phyloP scores from a whole-genome alignment of 106 monocot species.

The Xerophyta viscosa region DNA sequence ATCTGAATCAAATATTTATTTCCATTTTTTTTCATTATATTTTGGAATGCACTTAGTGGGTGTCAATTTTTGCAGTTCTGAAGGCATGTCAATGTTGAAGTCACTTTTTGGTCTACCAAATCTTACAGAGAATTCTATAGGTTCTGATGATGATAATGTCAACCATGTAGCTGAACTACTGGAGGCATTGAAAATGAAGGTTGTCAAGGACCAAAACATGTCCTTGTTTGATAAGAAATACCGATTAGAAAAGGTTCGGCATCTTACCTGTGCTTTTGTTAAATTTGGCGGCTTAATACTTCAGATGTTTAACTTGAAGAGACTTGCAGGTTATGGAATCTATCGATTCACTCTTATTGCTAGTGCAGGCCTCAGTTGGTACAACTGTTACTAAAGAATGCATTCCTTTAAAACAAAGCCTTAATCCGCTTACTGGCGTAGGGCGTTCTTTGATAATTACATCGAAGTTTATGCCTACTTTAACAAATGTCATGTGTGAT shows the following conservation, averaged over 20 bases:
- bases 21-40: too few species aligned
- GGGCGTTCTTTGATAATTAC: constrained; percentile 14
- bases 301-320: background rate
- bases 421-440: constrained; percentile 6
- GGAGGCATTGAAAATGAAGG: constrained; percentile 30
- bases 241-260: constrained; percentile 35
- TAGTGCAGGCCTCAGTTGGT: constrained; percentile 28
- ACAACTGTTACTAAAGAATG: constrained; percentile 16
- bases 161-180: constrained; percentile 38
- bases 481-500: constrained; percentile 6
- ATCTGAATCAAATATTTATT: too few species aligned
- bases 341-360: constrained; percentile 28
- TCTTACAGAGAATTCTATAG: constrained; percentile 17
- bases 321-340: constrained; percentile 50
- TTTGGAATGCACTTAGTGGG: too few species aligned
- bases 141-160: constrained; percentile 30
- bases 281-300: background rate
- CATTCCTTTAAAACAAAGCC: constrained; percentile 13
- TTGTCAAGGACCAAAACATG: constrained; percentile 20
- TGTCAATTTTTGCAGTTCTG: constrained; percentile 19
- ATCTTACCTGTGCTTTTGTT: background rate
- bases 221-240: constrained; percentile 16
- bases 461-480: constrained; percentile 26
- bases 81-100: constrained; percentile 37
- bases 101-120: constrained; percentile 65